A percentile compares a stretch with the other conserved stretches of the same genome.
phyloP scores from a whole-genome alignment of 441 rosid genomes.

The Mallotus japonicus region DNA sequence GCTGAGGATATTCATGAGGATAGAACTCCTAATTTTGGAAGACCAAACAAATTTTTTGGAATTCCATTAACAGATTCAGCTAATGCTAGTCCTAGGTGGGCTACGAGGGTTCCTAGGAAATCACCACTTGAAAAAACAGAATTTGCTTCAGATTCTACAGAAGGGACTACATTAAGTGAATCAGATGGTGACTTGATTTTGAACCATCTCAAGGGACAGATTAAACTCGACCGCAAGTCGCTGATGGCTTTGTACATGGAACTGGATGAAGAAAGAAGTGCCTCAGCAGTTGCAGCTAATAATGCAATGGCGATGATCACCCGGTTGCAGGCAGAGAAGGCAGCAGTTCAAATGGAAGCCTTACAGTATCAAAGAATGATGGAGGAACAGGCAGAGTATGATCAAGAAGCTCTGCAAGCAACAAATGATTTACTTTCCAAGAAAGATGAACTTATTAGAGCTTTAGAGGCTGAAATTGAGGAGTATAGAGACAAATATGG shows the following conservation, averaged over 20 bases:
- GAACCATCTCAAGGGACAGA: slow-evolving; percentile 65
- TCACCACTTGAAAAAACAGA: slow-evolving; percentile 55
- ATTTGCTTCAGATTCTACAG: slow-evolving; percentile 40
- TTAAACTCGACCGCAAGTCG: slow-evolving; percentile 72
- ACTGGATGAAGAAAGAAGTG: slow-evolving; percentile 87
- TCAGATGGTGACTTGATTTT: slow-evolving; percentile 51
- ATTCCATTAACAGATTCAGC: slow-evolving; percentile 58
- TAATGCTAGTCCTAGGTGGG: slow-evolving; percentile 56
- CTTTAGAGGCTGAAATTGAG: slow-evolving; percentile 61
- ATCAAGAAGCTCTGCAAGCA: slow-evolving; percentile 78
- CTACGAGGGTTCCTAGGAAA: slow-evolving; percentile 41
- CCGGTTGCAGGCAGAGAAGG: slow-evolving; percentile 85
- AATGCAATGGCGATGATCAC: slow-evolving; percentile 99
- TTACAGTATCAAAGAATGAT: slow-evolving; percentile 97
- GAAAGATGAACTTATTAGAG: slow-evolving; percentile 64
- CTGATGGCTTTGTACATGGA: slow-evolving; percentile 81
- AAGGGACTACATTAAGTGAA: slow-evolving; percentile 36
- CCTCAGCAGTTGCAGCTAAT: slow-evolving; percentile 91
- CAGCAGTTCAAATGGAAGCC: slow-evolving; percentile 98
- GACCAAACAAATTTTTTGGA: slow-evolving; percentile 75
- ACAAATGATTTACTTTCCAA: slow-evolving; percentile 50
- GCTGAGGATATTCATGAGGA: slow-evolving; percentile 44
- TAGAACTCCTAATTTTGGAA: slow-evolving; percentile 51
- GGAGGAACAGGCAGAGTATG: slow-evolving; percentile 96
- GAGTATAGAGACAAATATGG: slow-evolving; percentile 61